Conservation (phyloP, 108 stramenopile genomes). For the Aurantiochytrium sp. region DNA sequence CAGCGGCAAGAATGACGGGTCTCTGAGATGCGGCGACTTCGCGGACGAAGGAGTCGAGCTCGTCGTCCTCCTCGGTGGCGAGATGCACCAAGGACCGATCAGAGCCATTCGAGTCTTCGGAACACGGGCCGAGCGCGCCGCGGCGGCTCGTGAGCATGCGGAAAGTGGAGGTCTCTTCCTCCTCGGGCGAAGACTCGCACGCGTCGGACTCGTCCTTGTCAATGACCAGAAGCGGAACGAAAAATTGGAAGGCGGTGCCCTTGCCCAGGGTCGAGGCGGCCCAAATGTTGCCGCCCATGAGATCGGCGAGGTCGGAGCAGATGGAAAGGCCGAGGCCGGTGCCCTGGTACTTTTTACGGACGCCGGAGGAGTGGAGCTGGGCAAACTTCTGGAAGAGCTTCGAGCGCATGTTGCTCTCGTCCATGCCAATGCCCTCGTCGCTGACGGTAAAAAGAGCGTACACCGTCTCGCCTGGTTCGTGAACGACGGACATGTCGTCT, state of each 20-base stretch:
- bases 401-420: neutral
- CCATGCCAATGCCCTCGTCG: neutral
- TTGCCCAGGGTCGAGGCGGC: neutral
- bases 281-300: slow-evolving; percentile 24
- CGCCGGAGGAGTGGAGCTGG: neutral
- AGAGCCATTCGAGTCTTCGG: neutral
- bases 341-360: neutral
- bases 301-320: neutral
- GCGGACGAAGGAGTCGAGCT: neutral
- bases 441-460: neutral
- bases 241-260: neutral
- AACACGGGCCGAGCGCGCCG: neutral
- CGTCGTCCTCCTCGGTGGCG: neutral
- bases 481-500: no score
- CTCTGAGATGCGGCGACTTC: neutral
- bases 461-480: neutral
- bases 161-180: neutral
- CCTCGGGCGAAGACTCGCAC: neutral
- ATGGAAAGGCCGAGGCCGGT: slow-evolving; percentile 24
- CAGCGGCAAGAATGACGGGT: neutral
- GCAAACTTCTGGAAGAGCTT: slow-evolving; percentile 25
- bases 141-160: neutral
- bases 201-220: neutral
- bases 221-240: neutral
- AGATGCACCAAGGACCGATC: neutral